Evolutionary conservation across 805 yeast genomes (phyloP).

Genomic region (Zygoascus bituminiphila): DNA sequence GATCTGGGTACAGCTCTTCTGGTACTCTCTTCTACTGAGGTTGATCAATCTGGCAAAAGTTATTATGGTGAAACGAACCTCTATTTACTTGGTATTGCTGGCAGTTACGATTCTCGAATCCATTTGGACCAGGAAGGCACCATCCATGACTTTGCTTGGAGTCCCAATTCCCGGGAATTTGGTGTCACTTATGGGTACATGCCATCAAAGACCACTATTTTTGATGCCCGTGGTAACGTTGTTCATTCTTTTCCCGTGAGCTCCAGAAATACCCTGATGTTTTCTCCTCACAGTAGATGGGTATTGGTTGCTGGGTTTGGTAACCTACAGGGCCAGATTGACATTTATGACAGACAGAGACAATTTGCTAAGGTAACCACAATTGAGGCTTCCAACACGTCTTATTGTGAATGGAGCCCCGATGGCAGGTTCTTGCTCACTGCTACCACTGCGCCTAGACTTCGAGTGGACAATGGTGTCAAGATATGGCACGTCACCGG

Average conservation of each 20-base stretch:
- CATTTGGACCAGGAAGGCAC: constrained; percentile 90
- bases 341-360: constrained; percentile 84
- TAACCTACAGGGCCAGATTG: constrained; percentile 93
- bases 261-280: constrained; percentile 81
- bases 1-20: constrained; percentile 86
- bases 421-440: constrained; percentile 89
- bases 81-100: constrained; percentile 84
- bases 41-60: constrained; percentile 85
- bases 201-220: constrained; percentile 94
- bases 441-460: constrained; percentile 94
- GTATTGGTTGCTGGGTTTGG: constrained; percentile 96
- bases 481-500: constrained; percentile 93
- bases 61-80: constrained; percentile 95
- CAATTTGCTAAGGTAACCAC: constrained; percentile 71
- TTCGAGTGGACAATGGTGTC: constrained; percentile 92
- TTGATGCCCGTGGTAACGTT: constrained; percentile 86
- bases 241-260: constrained; percentile 77
- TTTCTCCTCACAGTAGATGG: constrained; percentile 90
- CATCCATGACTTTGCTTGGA: constrained; percentile 95
- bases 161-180: constrained; percentile 91
- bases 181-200: constrained; percentile 96
- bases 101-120: constrained; percentile 83
- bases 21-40: constrained; percentile 92
- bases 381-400: constrained; percentile 87
- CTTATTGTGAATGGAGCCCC: constrained; percentile 97